Percentiles rank a stretch among this genome's conserved stretches.
Conservation (phyloP, 192 early-diverging fungal genomes). For the Podila horticola region DNA sequence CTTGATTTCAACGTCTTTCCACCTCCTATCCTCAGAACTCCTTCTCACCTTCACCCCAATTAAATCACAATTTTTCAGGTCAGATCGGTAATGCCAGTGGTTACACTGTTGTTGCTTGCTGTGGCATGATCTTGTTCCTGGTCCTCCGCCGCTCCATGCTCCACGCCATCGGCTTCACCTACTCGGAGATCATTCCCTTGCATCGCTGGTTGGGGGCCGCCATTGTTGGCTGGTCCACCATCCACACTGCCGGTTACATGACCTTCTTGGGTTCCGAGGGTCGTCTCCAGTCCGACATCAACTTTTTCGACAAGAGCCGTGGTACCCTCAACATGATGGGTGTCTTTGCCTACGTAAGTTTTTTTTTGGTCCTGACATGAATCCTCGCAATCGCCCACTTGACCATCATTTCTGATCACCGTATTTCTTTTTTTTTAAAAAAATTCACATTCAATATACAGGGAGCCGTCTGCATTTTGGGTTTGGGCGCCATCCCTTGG, state of each 20-base stretch:
- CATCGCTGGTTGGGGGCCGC: conserved; percentile 48
- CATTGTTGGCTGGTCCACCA: conserved; percentile 40
- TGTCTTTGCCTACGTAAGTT: conserved; percentile 48
- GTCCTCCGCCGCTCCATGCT: conserved; percentile 52
- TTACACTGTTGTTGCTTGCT: conserved; percentile 32
- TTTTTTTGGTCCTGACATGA: not conserved
- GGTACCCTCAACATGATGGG: conserved; percentile 51
- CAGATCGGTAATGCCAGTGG: conserved; percentile 38
- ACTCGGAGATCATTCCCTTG: conserved; percentile 41
- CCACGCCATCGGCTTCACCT: conserved; percentile 51
- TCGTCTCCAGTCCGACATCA: conserved; percentile 32
- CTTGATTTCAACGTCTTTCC: not conserved
- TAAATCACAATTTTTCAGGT: conserved; percentile 7
- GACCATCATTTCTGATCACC: not conserved
- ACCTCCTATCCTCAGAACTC: not conserved
- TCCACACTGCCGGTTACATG: conserved; percentile 42
- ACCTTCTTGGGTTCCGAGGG: conserved; percentile 22
- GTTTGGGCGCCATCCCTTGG: conserved; percentile 34
- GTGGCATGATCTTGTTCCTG: conserved; percentile 46
- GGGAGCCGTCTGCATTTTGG: conserved; percentile 46
- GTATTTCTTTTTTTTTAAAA: not conserved
- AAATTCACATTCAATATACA: not conserved
- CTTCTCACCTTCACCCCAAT: not conserved
- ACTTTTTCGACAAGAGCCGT: conserved; percentile 30
- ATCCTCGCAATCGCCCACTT: not conserved